These are phyloP conservation scores for Lasiodiplodia gonubiensis DNA, from an alignment of 2,329 filamentous ascomycete genomes.

Conservation along the genomic window DNA sequence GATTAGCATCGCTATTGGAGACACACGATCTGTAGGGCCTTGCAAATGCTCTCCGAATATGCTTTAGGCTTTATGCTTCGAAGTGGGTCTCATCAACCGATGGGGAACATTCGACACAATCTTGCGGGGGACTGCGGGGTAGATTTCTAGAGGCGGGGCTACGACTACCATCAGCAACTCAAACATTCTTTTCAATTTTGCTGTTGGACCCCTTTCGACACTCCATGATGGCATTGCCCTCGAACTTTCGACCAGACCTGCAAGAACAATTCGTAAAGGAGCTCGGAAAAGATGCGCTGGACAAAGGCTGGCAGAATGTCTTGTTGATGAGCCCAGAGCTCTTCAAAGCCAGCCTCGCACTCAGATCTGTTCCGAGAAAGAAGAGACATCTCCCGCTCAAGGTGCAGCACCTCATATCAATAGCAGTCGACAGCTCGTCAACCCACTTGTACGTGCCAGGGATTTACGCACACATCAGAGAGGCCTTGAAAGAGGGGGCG, in stretches of 20 bases:
- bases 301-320: constrained; percentile 39
- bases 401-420: constrained; percentile 50
- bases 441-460: constrained; percentile 54
- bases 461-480: constrained; percentile 49
- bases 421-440: constrained; percentile 51
- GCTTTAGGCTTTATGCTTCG: too few species aligned
- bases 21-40: too few species aligned
- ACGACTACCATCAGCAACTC: background rate
- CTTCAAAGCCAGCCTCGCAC: constrained; percentile 39
- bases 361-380: constrained; percentile 39
- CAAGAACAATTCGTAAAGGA: constrained; percentile 34
- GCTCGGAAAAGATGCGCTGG: constrained; percentile 36
- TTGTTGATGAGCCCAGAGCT: constrained; percentile 39
- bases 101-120: background rate
- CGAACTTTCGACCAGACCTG: background rate
- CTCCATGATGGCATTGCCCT: background rate
- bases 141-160: background rate
- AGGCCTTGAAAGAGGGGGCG: constrained; percentile 50
- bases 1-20: too few species aligned
- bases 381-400: constrained; percentile 48
- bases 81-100: background rate
- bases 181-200: background rate
- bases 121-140: constrained; percentile 10
- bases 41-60: too few species aligned
- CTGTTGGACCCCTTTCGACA: background rate